These are phyloP conservation scores for Ministeria vibrans DNA, from an alignment of 78 protist genomes.

Conservation along the genomic window DNA sequence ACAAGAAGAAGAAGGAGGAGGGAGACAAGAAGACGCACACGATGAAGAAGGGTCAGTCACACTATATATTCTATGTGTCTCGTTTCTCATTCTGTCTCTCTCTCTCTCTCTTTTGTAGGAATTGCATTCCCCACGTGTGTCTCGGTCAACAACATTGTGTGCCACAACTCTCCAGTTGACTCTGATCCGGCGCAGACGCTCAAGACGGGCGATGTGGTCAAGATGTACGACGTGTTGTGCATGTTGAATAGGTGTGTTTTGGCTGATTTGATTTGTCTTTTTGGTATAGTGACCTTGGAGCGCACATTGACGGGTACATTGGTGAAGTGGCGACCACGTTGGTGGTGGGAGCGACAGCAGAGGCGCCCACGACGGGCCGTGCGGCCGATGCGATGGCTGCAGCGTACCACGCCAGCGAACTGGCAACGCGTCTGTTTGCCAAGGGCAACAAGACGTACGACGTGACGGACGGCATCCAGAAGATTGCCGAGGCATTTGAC, in stretches of 20 bases:
- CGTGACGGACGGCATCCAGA: conserved; percentile 58
- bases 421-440: conserved; percentile 41
- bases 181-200: conserved; percentile 36
- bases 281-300: conserved; percentile 79
- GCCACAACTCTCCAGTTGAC: neutral
- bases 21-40: neutral
- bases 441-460: conserved; percentile 20
- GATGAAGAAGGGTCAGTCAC: neutral
- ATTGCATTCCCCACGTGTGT: neutral
- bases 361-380: conserved; percentile 46
- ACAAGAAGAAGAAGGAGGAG: neutral
- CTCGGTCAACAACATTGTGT: neutral
- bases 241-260: neutral
- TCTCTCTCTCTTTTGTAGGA: neutral
- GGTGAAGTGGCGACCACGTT: conserved; percentile 83
- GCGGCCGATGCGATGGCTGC: conserved; percentile 85
- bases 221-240: conserved; percentile 48
- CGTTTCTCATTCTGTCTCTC: neutral
- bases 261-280: neutral
- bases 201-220: conserved; percentile 85
- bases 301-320: conserved; percentile 90
- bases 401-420: conserved; percentile 81
- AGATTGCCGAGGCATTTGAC: conserved; percentile 50
- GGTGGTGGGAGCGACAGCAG: conserved; percentile 43
- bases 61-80: neutral